These are phyloP conservation scores for Trypanosoma platydactyli DNA, from an alignment of 208 protist genomes.

Conservation along the genomic window DNA sequence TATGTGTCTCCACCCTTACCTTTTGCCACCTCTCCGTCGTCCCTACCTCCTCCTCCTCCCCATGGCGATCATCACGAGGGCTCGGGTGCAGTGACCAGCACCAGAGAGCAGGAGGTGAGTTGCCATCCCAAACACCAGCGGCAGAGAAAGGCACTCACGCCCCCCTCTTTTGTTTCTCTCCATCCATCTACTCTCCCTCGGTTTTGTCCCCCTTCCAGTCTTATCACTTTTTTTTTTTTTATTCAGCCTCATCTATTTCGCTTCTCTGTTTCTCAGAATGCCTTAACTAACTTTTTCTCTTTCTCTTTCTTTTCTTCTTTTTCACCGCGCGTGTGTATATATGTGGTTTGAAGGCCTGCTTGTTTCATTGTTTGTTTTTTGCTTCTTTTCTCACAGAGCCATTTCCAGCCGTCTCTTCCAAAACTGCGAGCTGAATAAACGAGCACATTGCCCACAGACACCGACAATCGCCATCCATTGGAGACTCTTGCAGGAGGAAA, in stretches of 20 bases:
- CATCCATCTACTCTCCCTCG: not conserved
- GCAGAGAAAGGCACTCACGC: not conserved
- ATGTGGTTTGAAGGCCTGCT: too few species aligned
- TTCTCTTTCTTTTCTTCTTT: not conserved
- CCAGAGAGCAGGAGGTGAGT: not conserved
- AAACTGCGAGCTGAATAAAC: constrained; percentile 49
- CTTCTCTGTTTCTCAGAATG: not conserved
- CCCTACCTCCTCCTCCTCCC: too few species aligned
- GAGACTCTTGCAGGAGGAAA: constrained; percentile 47
- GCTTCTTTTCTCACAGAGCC: constrained; percentile 10
- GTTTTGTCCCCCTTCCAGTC: not conserved
- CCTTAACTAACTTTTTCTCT: not conserved
- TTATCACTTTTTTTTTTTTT: constrained; percentile 6
- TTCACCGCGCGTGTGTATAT: not conserved
- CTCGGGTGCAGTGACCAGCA: too few species aligned
- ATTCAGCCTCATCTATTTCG: not conserved
- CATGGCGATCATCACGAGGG: too few species aligned
- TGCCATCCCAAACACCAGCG: not conserved
- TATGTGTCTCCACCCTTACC: too few species aligned
- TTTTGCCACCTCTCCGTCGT: too few species aligned
- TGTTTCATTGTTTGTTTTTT: not conserved
- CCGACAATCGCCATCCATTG: constrained; percentile 74
- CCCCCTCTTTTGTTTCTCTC: not conserved
- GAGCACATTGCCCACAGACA: constrained; percentile 47
- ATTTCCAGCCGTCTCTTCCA: constrained; percentile 22